Conservation (phyloP, 2,329 filamentous ascomycete genomes). For the Trematosphaeria pertusa region DNA sequence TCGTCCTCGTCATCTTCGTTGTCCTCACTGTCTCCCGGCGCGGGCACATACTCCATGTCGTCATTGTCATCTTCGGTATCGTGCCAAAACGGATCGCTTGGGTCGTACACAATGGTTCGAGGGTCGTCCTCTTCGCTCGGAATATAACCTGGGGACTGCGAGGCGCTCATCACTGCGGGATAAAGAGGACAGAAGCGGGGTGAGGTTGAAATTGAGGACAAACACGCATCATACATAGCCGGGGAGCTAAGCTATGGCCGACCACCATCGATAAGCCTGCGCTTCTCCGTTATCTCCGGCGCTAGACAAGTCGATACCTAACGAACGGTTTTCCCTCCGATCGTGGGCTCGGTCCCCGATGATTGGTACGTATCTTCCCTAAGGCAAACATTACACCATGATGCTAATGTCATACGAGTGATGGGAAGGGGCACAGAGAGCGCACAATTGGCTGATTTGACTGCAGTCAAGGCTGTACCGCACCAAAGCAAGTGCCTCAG, state of each 20-base stretch:
- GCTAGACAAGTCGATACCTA: no score
- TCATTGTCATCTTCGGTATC: constrained; percentile 53
- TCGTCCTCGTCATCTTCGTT: constrained; percentile 49
- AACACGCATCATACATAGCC: constrained; percentile 5
- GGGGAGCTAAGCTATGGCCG: neutral
- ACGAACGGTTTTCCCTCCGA: no score
- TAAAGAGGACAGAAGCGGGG: neutral
- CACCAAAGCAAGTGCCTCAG: no score
- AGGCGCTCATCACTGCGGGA: constrained; percentile 5
- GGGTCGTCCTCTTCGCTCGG: constrained; percentile 34
- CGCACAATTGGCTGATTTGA: no score
- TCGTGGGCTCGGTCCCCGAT: no score
- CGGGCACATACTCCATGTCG: constrained; percentile 60
- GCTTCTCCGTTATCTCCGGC: constrained; percentile 10
- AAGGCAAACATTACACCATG: no score
- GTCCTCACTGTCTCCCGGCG: constrained; percentile 49
- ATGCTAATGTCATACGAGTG: no score
- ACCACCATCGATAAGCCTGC: neutral
- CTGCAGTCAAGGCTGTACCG: no score
- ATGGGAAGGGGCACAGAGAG: no score
- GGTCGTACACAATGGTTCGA: constrained; percentile 39
- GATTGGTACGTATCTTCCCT: no score
- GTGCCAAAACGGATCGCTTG: constrained; percentile 42
- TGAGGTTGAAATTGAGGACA: neutral
- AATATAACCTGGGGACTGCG: constrained; percentile 16